phyloP scores from a whole-genome alignment of 1,284 basidiomycete species.

The Retiboletus flavoniger region DNA sequence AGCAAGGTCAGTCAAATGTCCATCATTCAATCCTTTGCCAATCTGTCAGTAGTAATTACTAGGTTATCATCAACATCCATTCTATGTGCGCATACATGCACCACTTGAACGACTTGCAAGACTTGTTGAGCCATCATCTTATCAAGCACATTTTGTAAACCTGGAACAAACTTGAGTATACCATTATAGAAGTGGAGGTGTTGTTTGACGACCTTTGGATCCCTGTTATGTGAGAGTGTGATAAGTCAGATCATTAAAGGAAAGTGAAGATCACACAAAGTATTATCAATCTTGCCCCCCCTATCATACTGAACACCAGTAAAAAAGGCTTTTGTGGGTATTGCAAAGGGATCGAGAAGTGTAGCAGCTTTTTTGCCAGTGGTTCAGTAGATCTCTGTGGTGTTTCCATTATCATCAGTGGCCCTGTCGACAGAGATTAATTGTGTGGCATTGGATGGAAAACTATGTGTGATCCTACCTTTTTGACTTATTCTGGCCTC shows the following conservation, averaged over 20 bases:
- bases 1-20: background rate
- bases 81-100: constrained; percentile 4
- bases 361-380: background rate
- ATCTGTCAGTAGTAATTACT: background rate
- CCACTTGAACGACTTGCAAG: background rate
- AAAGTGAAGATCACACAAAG: background rate
- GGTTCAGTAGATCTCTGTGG: background rate
- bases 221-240: background rate
- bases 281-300: background rate
- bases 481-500: background rate
- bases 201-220: background rate
- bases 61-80: background rate
- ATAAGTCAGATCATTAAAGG: background rate
- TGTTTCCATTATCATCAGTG: background rate
- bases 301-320: background rate
- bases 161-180: background rate
- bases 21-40: background rate
- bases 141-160: background rate
- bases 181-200: background rate
- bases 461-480: background rate
- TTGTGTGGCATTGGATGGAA: background rate
- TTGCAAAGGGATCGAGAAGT: background rate
- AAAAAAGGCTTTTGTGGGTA: background rate
- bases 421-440: background rate
- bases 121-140: background rate